These are phyloP conservation scores for Deuterostichococcus epilithicus DNA, from an alignment of 139 green algal genomes.

Conservation along the genomic window DNA sequence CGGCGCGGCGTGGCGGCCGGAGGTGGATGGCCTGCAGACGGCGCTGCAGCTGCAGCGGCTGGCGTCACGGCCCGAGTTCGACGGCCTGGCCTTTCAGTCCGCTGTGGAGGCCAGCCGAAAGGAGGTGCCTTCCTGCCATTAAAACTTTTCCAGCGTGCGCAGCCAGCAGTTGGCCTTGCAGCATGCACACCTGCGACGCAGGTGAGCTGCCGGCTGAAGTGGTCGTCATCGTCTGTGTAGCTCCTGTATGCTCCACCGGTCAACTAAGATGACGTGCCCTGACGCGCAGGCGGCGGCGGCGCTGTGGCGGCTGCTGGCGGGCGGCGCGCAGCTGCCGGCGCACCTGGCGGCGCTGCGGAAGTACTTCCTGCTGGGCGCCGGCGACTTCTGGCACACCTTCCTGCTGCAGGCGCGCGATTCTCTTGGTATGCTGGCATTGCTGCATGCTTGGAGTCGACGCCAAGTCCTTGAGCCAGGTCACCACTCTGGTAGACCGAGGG, in stretches of 20 bases:
- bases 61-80: slow-evolving; percentile 40
- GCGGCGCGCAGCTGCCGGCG: slow-evolving; percentile 56
- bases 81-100: slow-evolving; percentile 49
- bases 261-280: not conserved
- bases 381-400: slow-evolving; percentile 82
- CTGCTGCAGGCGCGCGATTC: slow-evolving; percentile 52
- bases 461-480: too few species aligned
- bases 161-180: not conserved
- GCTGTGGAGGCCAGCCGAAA: slow-evolving; percentile 54
- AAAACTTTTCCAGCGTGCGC: not conserved
- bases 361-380: slow-evolving; percentile 78
- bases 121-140: not conserved
- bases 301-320: slow-evolving; percentile 76
- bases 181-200: slow-evolving; percentile 25
- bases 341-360: slow-evolving; percentile 72
- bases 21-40: slow-evolving; percentile 16
- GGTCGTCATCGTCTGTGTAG: too few species aligned
- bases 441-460: too few species aligned
- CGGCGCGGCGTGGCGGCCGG: slow-evolving; percentile 19
- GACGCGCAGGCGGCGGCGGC: slow-evolving; percentile 34
- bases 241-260: not conserved
- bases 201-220: slow-evolving; percentile 18
- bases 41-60: slow-evolving; percentile 48
- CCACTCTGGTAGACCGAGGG: too few species aligned
- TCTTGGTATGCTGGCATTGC: too few species aligned